phyloP scores from a whole-genome alignment of 2,329 filamentous ascomycete genomes.

The Tolypocladium tropicale region DNA sequence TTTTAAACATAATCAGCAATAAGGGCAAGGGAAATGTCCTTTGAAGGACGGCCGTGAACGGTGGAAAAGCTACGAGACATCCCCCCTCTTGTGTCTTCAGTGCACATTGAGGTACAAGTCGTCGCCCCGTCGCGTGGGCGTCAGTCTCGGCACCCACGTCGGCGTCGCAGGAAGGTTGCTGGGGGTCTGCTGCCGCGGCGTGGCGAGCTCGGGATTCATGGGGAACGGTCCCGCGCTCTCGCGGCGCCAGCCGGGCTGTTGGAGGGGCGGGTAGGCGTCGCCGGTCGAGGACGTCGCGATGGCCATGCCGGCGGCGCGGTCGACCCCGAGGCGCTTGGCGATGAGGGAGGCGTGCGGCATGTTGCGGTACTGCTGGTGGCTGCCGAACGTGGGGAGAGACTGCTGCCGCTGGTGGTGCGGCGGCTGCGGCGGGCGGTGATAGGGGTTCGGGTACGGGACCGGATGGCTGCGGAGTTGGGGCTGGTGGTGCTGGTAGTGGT shows the following conservation, averaged over 20 bases:
- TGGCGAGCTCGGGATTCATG: conserved; percentile 2
- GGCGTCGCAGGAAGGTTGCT: conserved; percentile 11
- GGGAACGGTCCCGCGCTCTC: not conserved
- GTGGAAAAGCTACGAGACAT: not conserved
- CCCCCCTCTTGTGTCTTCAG: conserved; percentile 13
- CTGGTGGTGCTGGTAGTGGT: conserved; percentile 4
- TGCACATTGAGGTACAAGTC: conserved; percentile 52
- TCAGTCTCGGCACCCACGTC: conserved; percentile 45
- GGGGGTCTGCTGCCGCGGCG: not conserved
- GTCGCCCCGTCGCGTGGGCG: conserved; percentile 55
- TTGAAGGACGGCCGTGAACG: not conserved
- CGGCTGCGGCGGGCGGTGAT: conserved; percentile 1
- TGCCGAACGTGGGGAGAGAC: conserved; percentile 3
- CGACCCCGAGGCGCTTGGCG: conserved; percentile 40
- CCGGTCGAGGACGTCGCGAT: conserved; percentile 13
- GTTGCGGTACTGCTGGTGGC: conserved; percentile 7
- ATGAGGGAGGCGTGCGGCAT: conserved; percentile 28
- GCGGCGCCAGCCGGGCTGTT: conserved; percentile 1
- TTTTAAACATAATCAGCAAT: not conserved
- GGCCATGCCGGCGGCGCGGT: conserved; percentile 36
- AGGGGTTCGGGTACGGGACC: conserved; percentile 1
- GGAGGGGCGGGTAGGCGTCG: not conserved
- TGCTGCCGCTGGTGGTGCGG: conserved; percentile 14
- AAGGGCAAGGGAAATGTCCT: not conserved
- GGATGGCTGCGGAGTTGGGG: not conserved